Evolutionary conservation across 1,139 yeast species (phyloP), one percentile per base, ranked within the genome.

Genomic region (Casaregolazyma suthepensis): DNA sequence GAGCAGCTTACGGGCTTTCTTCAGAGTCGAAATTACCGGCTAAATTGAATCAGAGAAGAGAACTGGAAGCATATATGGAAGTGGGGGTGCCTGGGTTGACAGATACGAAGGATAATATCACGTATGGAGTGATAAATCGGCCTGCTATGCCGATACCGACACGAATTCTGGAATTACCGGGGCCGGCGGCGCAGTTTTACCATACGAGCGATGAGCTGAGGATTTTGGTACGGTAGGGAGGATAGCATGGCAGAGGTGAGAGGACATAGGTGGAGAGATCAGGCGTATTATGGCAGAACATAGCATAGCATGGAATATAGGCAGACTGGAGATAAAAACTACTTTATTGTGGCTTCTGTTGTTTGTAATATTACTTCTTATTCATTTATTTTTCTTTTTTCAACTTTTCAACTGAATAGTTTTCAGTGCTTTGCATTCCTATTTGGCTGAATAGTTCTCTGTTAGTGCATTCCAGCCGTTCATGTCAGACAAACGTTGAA

Each of bases 31-130:
- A 40, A 18, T 20, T 38, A 18, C 22, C 43, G 19, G 38, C 15
- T 6, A 40, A 23, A 19, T 29, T 49, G 46, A 48, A 49, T 20
- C 52, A 49, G 44, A 35, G 20, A 26, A 49, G 43, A 29, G 31
- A 49, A 35, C n/a, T 49, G 5, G 48, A 43, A 29, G 46, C 35
- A 18, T 49, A 49, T 43, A 22, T 43, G 35, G 43, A 37, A n/a
- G 37, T 23, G n/a, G 52, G 52, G 5, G 52, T 49, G 2, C 52
- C 52, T 5, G 52, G 52, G 19, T 22, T 49, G 44, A 49, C 52
- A 10, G 43, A 43, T 22, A 47, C 50, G 15, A 43, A 31, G 37
- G 31, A 43, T 15, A 20, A 49, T 23, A 6, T 49, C 15, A 29
- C 38, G 13, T 35, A 49, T 31, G 52, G 52, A 2, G 26, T 49